Evolutionary conservation across 768 basidiomycete genomes (phyloP).

Genomic region (Pisolithus albus): DNA sequence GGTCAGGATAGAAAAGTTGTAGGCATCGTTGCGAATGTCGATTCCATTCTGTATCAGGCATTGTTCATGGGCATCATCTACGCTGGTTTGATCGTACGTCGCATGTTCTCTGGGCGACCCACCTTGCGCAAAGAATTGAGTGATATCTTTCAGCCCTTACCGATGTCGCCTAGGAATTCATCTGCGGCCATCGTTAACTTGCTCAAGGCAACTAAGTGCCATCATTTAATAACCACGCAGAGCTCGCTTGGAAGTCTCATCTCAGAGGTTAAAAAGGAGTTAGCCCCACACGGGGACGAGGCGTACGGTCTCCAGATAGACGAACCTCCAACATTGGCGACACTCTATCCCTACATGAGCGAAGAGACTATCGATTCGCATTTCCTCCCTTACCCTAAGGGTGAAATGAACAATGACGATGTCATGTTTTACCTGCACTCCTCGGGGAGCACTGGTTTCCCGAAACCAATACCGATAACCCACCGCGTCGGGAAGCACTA

Average conservation of each 20-base stretch:
- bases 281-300: conserved; percentile 2
- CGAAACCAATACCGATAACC: conserved; percentile 35
- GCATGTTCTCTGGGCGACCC: background rate
- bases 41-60: conserved; percentile 38
- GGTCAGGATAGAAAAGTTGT: conserved; percentile 29
- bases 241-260: conserved; percentile 26
- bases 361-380: background rate
- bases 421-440: conserved; percentile 38
- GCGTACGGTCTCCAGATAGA: conserved; percentile 8
- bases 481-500: conserved; percentile 27
- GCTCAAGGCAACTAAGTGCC: conserved; percentile 33
- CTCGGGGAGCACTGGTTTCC: conserved; percentile 44
- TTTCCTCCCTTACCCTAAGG: conserved; percentile 10
- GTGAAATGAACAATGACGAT: conserved; percentile 8
- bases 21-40: conserved; percentile 31
- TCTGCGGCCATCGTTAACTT: conserved; percentile 28
- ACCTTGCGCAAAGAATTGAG: background rate
- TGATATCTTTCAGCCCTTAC: conserved; percentile 22
- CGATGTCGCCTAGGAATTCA: conserved; percentile 34
- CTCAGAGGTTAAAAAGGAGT: conserved; percentile 17
- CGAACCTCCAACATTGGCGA: conserved; percentile 8
- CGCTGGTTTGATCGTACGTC: conserved; percentile 17
- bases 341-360: conserved; percentile 7
- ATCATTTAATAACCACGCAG: conserved; percentile 31
- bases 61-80: conserved; percentile 32